A percentile compares a stretch with the other conserved stretches of the same genome.
These are phyloP conservation scores for Macrolepiota dolichaula DNA, from an alignment of 768 basidiomycete species.

Conservation along the genomic window DNA sequence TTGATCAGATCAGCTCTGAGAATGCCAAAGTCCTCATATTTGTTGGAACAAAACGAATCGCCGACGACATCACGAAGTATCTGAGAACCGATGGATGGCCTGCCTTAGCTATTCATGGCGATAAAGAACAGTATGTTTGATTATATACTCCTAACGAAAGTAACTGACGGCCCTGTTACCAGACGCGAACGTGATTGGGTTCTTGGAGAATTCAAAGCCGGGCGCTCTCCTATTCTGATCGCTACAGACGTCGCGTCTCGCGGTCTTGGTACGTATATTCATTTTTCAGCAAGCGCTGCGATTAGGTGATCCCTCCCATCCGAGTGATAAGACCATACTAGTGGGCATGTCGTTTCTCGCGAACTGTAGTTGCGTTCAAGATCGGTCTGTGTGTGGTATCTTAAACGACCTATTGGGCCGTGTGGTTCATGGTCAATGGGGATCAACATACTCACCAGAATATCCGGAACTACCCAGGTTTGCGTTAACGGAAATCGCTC, in stretches of 20 bases:
- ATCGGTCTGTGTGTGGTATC: constrained; percentile 9
- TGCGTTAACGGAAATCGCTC: constrained; percentile 1
- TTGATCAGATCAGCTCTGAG: constrained; percentile 93
- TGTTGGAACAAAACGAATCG: constrained; percentile 95
- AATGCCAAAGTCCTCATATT: constrained; percentile 99
- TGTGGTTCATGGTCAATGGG: background rate
- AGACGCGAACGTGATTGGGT: constrained; percentile 99
- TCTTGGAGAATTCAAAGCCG: constrained; percentile 95
- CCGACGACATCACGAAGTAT: constrained; percentile 98
- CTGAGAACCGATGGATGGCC: constrained; percentile 99
- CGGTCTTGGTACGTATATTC: constrained; percentile 92
- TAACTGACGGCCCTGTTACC: constrained; percentile 2
- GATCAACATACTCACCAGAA: constrained; percentile 10
- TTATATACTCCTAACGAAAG: background rate
- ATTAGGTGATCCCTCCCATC: constrained; percentile 22
- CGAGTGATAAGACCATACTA: constrained; percentile 12
- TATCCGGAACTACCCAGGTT: constrained; percentile 1
- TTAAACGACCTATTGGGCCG: constrained; percentile 1
- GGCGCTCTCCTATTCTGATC: constrained; percentile 94
- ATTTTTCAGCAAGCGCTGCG: constrained; percentile 42
- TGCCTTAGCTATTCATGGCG: constrained; percentile 98
- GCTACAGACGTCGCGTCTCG: constrained; percentile 99
- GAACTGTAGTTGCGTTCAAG: constrained; percentile 6
- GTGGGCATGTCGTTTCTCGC: constrained; percentile 12
- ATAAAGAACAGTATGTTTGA: constrained; percentile 89